Evolutionary conservation across 148 eudicot genomes (phyloP).

Genomic region (Oxyria digyna): DNA sequence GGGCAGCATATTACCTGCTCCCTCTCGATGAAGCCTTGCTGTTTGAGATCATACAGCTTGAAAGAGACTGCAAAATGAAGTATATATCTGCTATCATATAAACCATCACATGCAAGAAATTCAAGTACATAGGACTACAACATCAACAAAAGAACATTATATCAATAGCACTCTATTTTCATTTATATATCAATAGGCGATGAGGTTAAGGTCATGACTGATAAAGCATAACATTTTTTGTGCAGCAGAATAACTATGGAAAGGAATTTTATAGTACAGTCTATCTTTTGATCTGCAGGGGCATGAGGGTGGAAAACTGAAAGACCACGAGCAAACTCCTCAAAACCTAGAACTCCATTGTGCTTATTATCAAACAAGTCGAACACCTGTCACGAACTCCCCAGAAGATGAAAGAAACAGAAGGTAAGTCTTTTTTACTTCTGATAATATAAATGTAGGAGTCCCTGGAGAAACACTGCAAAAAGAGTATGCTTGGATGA

Average conservation of each 20-base stretch:
- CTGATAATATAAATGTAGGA: not conserved
- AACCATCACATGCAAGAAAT: not conserved
- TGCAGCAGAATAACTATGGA: not conserved
- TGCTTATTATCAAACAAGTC: slow-evolving; percentile 97
- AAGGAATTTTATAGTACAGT: slow-evolving; percentile 30
- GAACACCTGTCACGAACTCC: slow-evolving; percentile 48
- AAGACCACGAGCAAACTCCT: slow-evolving; percentile 95
- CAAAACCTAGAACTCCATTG: slow-evolving; percentile 78
- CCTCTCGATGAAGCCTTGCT: slow-evolving; percentile 90
- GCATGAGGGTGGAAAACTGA: slow-evolving; percentile 96
- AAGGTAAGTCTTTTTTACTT: not conserved
- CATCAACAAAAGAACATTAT: not conserved
- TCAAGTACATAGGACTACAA: not conserved
- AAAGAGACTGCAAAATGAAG: slow-evolving; percentile 62
- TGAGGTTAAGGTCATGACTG: not conserved
- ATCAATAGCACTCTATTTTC: not conserved
- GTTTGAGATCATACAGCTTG: slow-evolving; percentile 89
- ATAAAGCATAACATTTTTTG: not conserved
- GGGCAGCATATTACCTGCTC: slow-evolving; percentile 47
- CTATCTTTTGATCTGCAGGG: slow-evolving; percentile 81
- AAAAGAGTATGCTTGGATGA: not conserved
- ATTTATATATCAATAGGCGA: not conserved
- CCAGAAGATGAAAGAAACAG: not conserved
- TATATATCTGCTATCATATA: not conserved
- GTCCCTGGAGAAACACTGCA: not conserved